Conservation (phyloP, 139 green algal genomes). For the Coelastrella sp. region DNA sequence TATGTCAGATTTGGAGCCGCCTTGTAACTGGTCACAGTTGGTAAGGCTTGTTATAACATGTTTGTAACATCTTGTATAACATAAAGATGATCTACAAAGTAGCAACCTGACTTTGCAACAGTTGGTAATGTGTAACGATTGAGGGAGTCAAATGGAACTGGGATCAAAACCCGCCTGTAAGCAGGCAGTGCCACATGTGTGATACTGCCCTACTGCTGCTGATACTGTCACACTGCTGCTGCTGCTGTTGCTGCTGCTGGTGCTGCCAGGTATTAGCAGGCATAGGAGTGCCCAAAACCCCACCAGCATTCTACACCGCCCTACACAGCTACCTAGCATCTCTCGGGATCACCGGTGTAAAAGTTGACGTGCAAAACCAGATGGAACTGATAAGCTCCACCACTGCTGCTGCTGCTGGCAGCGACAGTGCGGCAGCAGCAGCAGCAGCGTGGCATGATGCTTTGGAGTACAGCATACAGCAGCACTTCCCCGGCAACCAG, state of each 20-base stretch:
- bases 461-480: slow-evolving; percentile 72
- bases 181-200: too few relatives aligned
- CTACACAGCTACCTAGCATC: slow-evolving; percentile 82
- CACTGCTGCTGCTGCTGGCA: neutral
- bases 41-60: neutral
- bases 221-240: neutral
- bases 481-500: slow-evolving; percentile 83
- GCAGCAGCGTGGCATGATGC: slow-evolving; percentile 18
- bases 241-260: neutral
- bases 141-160: too few relatives aligned
- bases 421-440: neutral
- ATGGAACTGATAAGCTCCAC: neutral
- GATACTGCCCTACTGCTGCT: too few relatives aligned
- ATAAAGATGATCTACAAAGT: too few relatives aligned
- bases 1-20: slow-evolving; percentile 24
- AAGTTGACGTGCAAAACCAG: slow-evolving; percentile 57
- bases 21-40: slow-evolving; percentile 36
- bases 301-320: slow-evolving; percentile 21
- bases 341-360: slow-evolving; percentile 84
- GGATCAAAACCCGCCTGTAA: too few relatives aligned
- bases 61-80: too few relatives aligned
- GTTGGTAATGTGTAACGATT: too few relatives aligned
- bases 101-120: too few relatives aligned
- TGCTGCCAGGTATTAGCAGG: slow-evolving; percentile 54
- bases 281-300: slow-evolving; percentile 68